A percentile compares a stretch with the other conserved stretches of the same genome.
phyloP scores from a whole-genome alignment of 2,329 filamentous ascomycete species.

The Aspergillus clavatus region DNA sequence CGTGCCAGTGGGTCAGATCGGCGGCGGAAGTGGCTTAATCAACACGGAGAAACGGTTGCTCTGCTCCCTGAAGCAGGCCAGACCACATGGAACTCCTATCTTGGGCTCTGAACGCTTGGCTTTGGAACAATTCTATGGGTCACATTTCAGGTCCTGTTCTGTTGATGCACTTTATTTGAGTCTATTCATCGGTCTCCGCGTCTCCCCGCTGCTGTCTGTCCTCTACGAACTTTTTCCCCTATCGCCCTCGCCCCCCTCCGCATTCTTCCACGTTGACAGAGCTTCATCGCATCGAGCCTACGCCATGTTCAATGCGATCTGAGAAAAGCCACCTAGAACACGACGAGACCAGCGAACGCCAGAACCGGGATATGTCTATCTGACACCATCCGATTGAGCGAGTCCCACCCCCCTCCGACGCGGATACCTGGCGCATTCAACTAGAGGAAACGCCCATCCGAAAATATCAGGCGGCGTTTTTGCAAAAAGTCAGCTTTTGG shows the following conservation, averaged over 20 bases:
- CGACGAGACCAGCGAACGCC: background rate
- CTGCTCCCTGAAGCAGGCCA: constrained; percentile 8
- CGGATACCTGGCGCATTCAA: constrained; percentile 3
- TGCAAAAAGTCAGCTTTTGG: no score
- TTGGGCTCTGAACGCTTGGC: background rate
- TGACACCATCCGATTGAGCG: constrained; percentile 22
- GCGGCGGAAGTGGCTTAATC: constrained; percentile 28
- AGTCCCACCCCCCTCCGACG: constrained; percentile 21
- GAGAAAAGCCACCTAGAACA: constrained; percentile 2
- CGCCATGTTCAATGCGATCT: constrained; percentile 24
- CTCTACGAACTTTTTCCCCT: constrained; percentile 1
- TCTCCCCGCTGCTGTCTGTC: no score
- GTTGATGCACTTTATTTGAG: background rate
- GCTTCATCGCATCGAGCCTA: constrained; percentile 6
- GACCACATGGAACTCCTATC: constrained; percentile 1
- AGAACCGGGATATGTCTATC: constrained; percentile 27
- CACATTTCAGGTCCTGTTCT: background rate
- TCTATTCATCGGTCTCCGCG: background rate
- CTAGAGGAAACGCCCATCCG: background rate
- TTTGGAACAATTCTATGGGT: constrained; percentile 1
- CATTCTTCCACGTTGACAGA: background rate
- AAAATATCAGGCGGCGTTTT: background rate
- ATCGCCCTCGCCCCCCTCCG: constrained; percentile 3
- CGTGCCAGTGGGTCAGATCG: constrained; percentile 23
- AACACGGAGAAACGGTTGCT: constrained; percentile 13